Base-by-base conservation (phyloP, 192 early-diverging fungal species). In the Pilaira anomala region DNA sequence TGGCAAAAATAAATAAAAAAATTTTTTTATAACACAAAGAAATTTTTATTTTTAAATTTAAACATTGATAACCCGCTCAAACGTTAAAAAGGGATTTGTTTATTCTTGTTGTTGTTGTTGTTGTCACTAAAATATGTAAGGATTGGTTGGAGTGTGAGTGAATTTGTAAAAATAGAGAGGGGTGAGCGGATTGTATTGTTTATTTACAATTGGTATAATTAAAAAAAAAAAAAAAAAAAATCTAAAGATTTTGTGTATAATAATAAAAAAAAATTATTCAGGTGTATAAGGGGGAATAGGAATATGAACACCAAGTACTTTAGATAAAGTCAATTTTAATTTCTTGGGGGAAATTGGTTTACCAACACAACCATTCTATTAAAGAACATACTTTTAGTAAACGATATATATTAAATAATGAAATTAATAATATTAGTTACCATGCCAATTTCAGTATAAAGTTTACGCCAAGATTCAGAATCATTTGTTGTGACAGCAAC, bases 401-500 rank as follows among this genome's bases (percentile, higher is more conserved):
- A 22, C 36, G 6, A 42, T 11, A 24, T 26, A 25, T n/a, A 16
- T 53, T 24, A 19, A 26, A 19, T 5, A 22, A 40, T 7, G n/a
- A 57, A 40, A 6, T 1, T 22, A n/a, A 41, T 21, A 1, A 19
- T 12, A 54, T 16, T 46, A 2, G 18, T 48, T 67, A 77, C 73
- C 77, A 86, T 86, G 21, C 86, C 86, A 21, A 78, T 67, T 18
- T 79, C 60, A 44, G 69, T 60, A 64, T 88, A 88, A 33, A 69
- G 63, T 48, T 73, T 68, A 19, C 75, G 74, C 66, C 79, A 76
- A 7, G 83, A 76, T 21, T 68, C 71, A 24, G 68, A 78, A 30
- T 78, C 83, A 59, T 81, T 83, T 69, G 82, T 83, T 24, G 87
- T 88, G 19, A 85, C 80, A 16, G 87, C 87, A 9, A 88, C 71